Evolutionary conservation across 768 basidiomycete genomes (phyloP).

Genomic region (Russula earlei): DNA sequence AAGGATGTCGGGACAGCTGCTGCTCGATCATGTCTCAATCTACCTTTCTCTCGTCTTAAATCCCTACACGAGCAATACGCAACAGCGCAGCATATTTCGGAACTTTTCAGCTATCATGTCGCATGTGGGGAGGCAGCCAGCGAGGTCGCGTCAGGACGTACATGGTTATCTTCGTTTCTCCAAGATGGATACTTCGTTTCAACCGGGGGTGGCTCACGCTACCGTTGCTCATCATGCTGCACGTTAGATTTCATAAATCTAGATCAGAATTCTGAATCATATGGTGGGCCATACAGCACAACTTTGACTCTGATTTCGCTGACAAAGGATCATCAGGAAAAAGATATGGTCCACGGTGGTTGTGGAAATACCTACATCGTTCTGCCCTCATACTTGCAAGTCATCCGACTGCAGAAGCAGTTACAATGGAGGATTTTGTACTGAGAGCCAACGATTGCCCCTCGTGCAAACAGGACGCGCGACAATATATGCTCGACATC

Average conservation of each 20-base stretch:
- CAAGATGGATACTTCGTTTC: too few species aligned
- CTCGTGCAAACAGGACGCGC: not conserved
- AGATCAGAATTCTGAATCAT: too few species aligned
- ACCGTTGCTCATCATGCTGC: too few species aligned
- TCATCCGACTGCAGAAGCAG: not conserved
- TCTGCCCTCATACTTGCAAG: constrained; percentile 1
- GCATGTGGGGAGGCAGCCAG: constrained; percentile 1
- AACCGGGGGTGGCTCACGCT: too few species aligned
- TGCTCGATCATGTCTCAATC: not conserved
- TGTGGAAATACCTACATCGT: constrained; percentile 8
- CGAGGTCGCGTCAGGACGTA: too few species aligned
- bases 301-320: too few species aligned
- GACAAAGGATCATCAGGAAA: too few species aligned
- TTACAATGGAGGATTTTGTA: not conserved
- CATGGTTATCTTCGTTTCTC: too few species aligned
- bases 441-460: not conserved
- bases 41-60: not conserved
- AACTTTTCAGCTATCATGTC: not conserved
- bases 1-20: not conserved
- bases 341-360: not conserved
- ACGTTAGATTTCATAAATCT: not conserved
- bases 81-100: too few species aligned
- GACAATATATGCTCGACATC: not conserved
- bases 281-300: too few species aligned
- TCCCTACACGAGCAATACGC: not conserved